Base-by-base conservation (phyloP, 176 grass and related monocot genomes). In the Eleusine coracana region DNA sequence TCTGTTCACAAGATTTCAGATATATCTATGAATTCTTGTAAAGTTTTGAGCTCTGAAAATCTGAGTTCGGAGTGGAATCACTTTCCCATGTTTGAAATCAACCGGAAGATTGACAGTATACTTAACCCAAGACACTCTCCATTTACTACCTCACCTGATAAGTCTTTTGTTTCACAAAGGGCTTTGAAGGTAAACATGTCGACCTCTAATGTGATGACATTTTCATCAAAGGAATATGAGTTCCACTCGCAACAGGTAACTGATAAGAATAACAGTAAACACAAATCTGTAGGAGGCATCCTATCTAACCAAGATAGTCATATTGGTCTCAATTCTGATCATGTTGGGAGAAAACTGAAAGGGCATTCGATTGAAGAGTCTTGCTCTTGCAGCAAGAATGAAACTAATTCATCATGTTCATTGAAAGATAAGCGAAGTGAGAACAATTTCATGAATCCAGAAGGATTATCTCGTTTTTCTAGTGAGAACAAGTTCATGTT, bases 81-180 rank as follows among this genome's bases (percentile, higher is more conserved):
- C 69, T 92, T 97, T n/a, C 89, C 89, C 18, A 94, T 94, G 89
- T 90, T 91, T 68, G 82, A 85, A 61, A 90, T 86, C 36, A 97
- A 97, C 75, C 73, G 55, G 75, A 94, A 94, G 84, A 94, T 93
- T 62, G 87, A 80, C 46, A 82, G 82, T 65, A 88, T 97, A 62
- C 84, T 97, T 40, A 97, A 88, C 59, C 89, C 74, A 51, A 91
- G 80, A 73, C 83, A 71, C 8, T 66, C 74, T 86, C 20, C 14
- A 76, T 20, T 65, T 80, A 70, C 12, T 62, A 36, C 18, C 20
- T 48, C 77, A 70, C 25, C 82, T 76, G 61, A 85, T 65, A 92
- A 75, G 29, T 59, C 78, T 84, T 86, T 90, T 81, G 87, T 74
- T 65, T 68, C 76, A 40, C 66, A 55, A 46, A 70, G 66, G 81